Conservation (phyloP, 129 eudicot genomes). For the Mikania micrantha region DNA sequence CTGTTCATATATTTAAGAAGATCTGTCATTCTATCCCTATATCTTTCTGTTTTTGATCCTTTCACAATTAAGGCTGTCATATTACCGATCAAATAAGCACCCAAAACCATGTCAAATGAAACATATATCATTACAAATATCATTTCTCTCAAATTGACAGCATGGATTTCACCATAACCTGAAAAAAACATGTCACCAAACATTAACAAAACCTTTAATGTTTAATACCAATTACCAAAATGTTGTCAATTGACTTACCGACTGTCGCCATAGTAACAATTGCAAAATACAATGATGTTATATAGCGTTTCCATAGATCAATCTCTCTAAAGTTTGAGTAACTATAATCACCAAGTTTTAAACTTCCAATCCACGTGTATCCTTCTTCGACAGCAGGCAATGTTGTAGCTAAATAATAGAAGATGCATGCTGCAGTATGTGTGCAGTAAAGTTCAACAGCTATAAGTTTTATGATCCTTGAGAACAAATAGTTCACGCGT, state of each 20-base stretch:
- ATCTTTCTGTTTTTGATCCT: conserved; percentile 93
- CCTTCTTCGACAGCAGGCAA: conserved; percentile 78
- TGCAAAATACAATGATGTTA: conserved; percentile 79
- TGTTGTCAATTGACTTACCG: conserved; percentile 43
- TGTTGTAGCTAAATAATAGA: conserved; percentile 90
- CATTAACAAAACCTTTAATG: conserved; percentile 2
- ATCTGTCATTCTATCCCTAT: conserved; percentile 91
- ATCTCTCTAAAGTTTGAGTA: conserved; percentile 77
- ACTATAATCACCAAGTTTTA: conserved; percentile 74
- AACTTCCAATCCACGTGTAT: conserved; percentile 96
- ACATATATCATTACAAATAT: conserved; percentile 83
- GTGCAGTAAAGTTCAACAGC: conserved; percentile 89
- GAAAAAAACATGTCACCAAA: conserved; percentile 15
- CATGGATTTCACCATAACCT: conserved; percentile 98
- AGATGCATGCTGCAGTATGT: conserved; percentile 97
- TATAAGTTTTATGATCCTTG: conserved; percentile 78
- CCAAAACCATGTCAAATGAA: conserved; percentile 89
- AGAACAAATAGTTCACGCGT: conserved; percentile 74
- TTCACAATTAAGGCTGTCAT: conserved; percentile 94
- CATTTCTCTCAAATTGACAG: conserved; percentile 93
- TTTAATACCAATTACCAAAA: neutral
- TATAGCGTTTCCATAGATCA: conserved; percentile 75
- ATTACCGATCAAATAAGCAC: conserved; percentile 98
- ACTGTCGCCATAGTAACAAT: conserved; percentile 97
- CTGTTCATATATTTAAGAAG: conserved; percentile 86